A percentile compares a stretch with the other conserved stretches of the same genome.
Evolutionary conservation across 495 filamentous ascomycete genomes (phyloP).

Genomic region (Penicillium tannophilum): DNA sequence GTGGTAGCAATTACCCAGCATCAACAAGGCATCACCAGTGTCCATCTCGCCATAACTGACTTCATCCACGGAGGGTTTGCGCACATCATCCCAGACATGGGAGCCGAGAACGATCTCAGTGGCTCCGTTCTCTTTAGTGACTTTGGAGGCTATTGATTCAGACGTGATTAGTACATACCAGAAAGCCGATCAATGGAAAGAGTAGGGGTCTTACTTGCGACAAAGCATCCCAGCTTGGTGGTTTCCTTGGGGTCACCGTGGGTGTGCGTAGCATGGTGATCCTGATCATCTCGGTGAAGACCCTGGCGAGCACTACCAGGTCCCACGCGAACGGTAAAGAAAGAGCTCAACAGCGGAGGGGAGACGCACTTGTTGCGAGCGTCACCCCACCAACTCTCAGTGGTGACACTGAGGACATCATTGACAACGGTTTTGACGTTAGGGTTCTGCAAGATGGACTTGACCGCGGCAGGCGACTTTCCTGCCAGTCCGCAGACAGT

Average conservation of each 20-base stretch:
- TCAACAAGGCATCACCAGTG: constrained; percentile 36
- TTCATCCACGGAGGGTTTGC: constrained; percentile 27
- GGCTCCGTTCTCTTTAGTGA: constrained; percentile 45
- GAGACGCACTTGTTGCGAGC: neutral
- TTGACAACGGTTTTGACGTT: neutral
- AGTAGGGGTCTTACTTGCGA: neutral
- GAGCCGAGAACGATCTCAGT: constrained; percentile 47
- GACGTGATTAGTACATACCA: neutral
- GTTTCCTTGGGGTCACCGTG: neutral
- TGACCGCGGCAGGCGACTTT: neutral
- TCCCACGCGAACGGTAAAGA: neutral
- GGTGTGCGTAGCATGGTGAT: neutral
- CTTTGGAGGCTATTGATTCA: neutral
- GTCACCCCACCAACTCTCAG: neutral
- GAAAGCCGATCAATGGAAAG: neutral
- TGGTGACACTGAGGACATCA: neutral
- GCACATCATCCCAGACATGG: constrained; percentile 38
- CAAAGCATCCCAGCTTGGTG: neutral
- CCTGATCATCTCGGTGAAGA: neutral
- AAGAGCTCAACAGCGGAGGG: neutral
- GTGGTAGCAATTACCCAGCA: constrained; percentile 35
- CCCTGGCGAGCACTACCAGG: neutral
- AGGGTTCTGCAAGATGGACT: neutral
- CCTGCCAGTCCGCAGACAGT: neutral
- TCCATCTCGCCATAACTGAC: constrained; percentile 29